Percentiles rank a stretch among this genome's conserved stretches.
phyloP scores from a whole-genome alignment of 768 basidiomycete species.

The Mycena alexandri region DNA sequence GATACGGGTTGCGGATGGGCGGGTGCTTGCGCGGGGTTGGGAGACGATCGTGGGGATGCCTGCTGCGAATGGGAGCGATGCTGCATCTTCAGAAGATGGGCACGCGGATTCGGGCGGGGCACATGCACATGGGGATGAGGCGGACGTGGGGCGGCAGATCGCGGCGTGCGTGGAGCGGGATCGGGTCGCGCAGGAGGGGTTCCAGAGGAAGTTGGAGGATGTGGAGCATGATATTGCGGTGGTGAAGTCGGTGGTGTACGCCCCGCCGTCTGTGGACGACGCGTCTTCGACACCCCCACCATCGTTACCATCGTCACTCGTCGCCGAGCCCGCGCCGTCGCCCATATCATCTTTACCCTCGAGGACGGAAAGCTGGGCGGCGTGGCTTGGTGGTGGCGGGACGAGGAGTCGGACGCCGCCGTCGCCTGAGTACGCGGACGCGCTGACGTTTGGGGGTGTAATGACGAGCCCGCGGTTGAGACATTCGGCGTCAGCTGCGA shows the following conservation, averaged over 20 bases:
- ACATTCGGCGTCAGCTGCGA: constrained; percentile 48
- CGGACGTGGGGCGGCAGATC: constrained; percentile 64
- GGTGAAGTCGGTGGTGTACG: constrained; percentile 60
- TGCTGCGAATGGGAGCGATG: too few relatives aligned
- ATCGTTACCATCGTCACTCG: neutral
- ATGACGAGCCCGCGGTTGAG: constrained; percentile 74
- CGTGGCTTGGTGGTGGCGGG: constrained; percentile 57
- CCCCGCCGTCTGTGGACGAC: constrained; percentile 23
- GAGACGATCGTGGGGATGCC: constrained; percentile 72
- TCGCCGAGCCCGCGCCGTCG: neutral
- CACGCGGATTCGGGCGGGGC: neutral
- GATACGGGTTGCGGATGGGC: constrained; percentile 81
- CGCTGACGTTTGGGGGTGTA: constrained; percentile 77
- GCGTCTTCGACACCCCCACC: neutral
- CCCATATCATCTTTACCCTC: neutral
- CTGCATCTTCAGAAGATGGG: too few relatives aligned
- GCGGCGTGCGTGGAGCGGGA: constrained; percentile 64
- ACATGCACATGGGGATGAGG: constrained; percentile 29
- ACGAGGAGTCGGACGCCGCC: constrained; percentile 43
- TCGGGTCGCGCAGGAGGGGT: constrained; percentile 60
- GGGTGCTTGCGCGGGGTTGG: constrained; percentile 73
- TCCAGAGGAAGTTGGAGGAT: constrained; percentile 75
- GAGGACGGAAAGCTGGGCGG: constrained; percentile 63
- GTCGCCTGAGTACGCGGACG: constrained; percentile 34
- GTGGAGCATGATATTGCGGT: constrained; percentile 82